phyloP scores from a whole-genome alignment of 2,329 filamentous ascomycete genomes.

The Colletotrichum incanum region DNA sequence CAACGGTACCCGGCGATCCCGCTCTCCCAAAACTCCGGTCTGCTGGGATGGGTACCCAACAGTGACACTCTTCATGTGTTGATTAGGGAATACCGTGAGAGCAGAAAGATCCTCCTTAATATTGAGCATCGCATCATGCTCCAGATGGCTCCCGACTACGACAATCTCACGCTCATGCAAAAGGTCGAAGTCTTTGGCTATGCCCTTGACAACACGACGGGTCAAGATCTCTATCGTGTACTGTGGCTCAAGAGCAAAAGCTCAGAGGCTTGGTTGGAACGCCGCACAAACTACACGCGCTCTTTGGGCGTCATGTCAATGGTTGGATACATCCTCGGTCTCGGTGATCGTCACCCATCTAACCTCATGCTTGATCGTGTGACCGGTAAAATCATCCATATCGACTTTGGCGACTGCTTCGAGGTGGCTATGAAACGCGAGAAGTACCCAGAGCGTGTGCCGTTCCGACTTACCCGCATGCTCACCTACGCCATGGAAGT shows the following conservation, averaged over 20 bases:
- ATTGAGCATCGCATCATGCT: constrained; percentile 99
- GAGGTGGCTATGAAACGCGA: constrained; percentile 99
- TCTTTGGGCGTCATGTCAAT: constrained; percentile 99
- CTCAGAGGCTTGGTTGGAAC: constrained; percentile 96
- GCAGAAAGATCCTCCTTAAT: constrained; percentile 96
- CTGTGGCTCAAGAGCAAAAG: constrained; percentile 99
- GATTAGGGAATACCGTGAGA: constrained; percentile 97
- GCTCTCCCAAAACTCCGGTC: constrained; percentile 94
- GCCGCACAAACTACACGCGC: constrained; percentile 98
- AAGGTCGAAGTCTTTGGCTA: constrained; percentile 99
- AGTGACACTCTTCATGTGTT: constrained; percentile 97
- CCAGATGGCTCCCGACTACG: constrained; percentile 99
- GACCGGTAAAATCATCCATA: constrained; percentile 97
- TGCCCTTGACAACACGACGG: constrained; percentile 98
- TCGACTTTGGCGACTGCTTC: constrained; percentile 99
- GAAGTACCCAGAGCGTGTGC: constrained; percentile 97
- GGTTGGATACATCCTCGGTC: constrained; percentile 98
- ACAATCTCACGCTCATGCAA: constrained; percentile 99
- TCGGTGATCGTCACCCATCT: constrained; percentile 96
- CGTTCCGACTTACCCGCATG: constrained; percentile 98
- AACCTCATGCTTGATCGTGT: constrained; percentile 98
- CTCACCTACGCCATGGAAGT: constrained; percentile 99
- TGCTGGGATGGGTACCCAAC: constrained; percentile 97
- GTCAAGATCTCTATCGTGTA: constrained; percentile 97
- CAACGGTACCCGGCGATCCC: constrained; percentile 98